Conservation (phyloP, 352 stramenopile species). For the Blastocystis sp. region DNA sequence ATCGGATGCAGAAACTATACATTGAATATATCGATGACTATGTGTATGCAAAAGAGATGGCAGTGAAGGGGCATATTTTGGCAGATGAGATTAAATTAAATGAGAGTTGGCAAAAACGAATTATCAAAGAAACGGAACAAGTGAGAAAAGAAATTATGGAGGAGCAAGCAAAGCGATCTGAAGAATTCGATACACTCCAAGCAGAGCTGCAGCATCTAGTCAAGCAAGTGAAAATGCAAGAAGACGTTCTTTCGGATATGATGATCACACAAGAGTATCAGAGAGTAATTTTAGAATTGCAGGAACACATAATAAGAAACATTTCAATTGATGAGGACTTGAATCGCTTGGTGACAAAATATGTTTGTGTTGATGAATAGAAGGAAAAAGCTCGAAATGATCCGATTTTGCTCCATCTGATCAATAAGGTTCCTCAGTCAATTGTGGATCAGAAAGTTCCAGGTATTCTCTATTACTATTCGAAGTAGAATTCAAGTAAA, state of each 20-base stretch:
- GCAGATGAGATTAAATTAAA: not conserved
- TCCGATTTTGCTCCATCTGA: not conserved
- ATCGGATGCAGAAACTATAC: not conserved
- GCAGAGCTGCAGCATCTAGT: not conserved
- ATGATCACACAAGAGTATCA: not conserved
- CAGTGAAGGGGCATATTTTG: not conserved
- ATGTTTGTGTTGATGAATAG: not conserved
- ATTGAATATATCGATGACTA: not conserved
- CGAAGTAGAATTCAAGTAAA: not conserved
- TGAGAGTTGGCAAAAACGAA: not conserved
- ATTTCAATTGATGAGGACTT: not conserved
- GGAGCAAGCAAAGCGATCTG: not conserved
- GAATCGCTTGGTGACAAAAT: not conserved
- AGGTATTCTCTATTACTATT: not conserved
- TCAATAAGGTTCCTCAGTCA: not conserved
- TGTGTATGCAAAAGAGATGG: slow-evolving; percentile 23
- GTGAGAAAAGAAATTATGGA: not conserved
- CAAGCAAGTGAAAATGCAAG: not conserved
- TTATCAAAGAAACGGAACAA: not conserved
- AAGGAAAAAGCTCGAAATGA: not conserved
- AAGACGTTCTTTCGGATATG: not conserved
- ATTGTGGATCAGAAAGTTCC: not conserved
- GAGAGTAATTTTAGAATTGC: not conserved
- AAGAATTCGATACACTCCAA: not conserved
- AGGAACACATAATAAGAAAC: not conserved